Evolutionary conservation across 108 stramenopile genomes (phyloP).

Genomic region (Skeletonema tropicum): DNA sequence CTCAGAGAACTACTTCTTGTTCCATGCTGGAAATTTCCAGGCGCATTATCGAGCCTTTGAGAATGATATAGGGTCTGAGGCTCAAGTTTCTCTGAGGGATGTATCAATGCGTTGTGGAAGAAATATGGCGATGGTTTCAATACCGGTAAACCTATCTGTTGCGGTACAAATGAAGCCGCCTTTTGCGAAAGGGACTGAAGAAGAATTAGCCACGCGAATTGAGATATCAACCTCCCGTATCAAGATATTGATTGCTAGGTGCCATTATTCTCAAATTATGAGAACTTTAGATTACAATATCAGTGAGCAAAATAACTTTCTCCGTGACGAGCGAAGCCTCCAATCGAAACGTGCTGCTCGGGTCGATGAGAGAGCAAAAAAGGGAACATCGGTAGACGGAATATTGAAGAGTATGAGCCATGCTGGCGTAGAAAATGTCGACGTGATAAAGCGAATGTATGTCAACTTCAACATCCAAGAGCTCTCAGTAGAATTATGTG

Average conservation of each 20-base stretch:
- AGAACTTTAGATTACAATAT: slow-evolving; percentile 72
- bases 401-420: slow-evolving; percentile 57
- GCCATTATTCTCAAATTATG: slow-evolving; percentile 76
- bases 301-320: slow-evolving; percentile 63
- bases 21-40: slow-evolving; percentile 58
- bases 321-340: slow-evolving; percentile 49
- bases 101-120: slow-evolving; percentile 54
- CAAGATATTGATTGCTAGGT: slow-evolving; percentile 53
- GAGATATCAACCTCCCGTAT: slow-evolving; percentile 63
- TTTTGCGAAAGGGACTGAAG: slow-evolving; percentile 50
- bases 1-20: slow-evolving; percentile 49
- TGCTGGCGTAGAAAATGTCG: slow-evolving; percentile 63
- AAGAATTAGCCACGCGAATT: slow-evolving; percentile 78
- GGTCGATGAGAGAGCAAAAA: slow-evolving; percentile 6
- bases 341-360: slow-evolving; percentile 10
- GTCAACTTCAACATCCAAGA: slow-evolving; percentile 58
- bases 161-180: slow-evolving; percentile 57
- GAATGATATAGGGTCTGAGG: slow-evolving; percentile 59
- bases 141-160: slow-evolving; percentile 61
- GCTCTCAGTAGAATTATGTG: slow-evolving; percentile 63
- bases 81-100: slow-evolving; percentile 51
- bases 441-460: slow-evolving; percentile 55
- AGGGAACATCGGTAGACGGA: slow-evolving; percentile 17
- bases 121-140: slow-evolving; percentile 55
- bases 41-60: slow-evolving; percentile 62